Percentiles rank a stretch among this genome's conserved stretches.
Conservation (phyloP, 306 rosid genomes). For the Fragaria vesca region DNA sequence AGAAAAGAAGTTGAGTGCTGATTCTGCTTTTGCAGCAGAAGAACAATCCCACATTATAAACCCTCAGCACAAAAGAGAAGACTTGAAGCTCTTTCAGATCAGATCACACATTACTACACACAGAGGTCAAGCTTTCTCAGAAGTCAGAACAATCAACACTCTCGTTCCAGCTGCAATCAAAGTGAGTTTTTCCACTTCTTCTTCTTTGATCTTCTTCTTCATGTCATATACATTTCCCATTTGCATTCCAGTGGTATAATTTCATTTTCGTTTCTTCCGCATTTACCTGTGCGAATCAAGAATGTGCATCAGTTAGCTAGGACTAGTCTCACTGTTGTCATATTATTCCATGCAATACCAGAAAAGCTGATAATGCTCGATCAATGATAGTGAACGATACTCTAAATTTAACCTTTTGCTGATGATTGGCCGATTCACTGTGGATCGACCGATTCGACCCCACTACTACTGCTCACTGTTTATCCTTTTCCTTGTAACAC, state of each 20-base stretch:
- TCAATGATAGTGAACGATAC: neutral
- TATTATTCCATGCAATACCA: neutral
- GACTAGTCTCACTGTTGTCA: neutral
- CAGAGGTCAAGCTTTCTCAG: neutral
- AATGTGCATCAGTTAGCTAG: neutral
- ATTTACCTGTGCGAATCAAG: neutral
- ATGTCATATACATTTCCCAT: neutral
- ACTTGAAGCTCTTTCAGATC: slow-evolving; percentile 6
- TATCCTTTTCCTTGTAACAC: neutral
- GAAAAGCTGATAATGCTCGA: neutral
- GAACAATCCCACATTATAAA: neutral
- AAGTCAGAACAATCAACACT: neutral
- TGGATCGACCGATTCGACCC: neutral
- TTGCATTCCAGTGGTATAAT: neutral
- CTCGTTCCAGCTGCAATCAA: neutral
- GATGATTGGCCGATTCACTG: slow-evolving; percentile 5
- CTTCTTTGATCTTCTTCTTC: neutral
- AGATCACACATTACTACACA: slow-evolving; percentile 17
- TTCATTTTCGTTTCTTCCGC: neutral
- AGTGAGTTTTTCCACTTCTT: neutral
- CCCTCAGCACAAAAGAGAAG: neutral
- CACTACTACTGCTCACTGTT: neutral
- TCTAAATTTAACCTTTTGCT: neutral
- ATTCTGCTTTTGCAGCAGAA: neutral
- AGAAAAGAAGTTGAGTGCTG: slow-evolving; percentile 10